Evolutionary conservation across 805 yeast genomes (phyloP).

Genomic region (Kodamaea leandrae): DNA sequence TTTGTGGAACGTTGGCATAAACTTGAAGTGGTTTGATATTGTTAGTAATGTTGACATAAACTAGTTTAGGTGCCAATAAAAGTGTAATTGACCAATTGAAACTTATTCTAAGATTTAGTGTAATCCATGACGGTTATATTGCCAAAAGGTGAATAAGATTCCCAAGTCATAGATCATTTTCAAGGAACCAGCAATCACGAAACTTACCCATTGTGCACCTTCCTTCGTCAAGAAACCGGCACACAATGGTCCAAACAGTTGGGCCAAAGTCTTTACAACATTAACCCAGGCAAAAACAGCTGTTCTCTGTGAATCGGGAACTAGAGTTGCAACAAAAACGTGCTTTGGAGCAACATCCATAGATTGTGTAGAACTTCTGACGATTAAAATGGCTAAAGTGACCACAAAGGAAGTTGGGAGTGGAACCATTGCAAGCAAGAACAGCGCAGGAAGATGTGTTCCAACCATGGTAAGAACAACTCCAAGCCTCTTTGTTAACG

Average conservation of each 20-base stretch:
- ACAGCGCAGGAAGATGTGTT: conserved; percentile 44
- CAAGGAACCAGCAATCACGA: conserved; percentile 39
- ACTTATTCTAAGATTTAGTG: conserved; percentile 1
- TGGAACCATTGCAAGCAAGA: conserved; percentile 38
- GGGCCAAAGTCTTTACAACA: conserved; percentile 42
- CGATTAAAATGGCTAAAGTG: conserved; percentile 31
- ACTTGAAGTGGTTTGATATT: not conserved
- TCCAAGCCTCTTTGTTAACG: conserved; percentile 43
- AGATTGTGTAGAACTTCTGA: conserved; percentile 40
- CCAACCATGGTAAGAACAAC: conserved; percentile 45
- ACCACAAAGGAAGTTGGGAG: conserved; percentile 31
- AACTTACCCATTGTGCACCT: conserved; percentile 41
- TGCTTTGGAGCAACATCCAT: conserved; percentile 52
- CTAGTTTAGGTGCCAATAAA: no score
- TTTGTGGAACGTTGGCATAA: conserved; percentile 23
- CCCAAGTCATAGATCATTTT: conserved; percentile 43
- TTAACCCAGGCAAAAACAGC: conserved; percentile 46
- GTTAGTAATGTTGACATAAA: not conserved
- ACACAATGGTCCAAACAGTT: conserved; percentile 41
- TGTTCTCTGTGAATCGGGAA: conserved; percentile 39
- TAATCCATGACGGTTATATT: conserved; percentile 23
- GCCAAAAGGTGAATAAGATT: conserved; percentile 27
- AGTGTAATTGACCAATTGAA: no score
- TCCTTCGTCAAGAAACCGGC: conserved; percentile 39
- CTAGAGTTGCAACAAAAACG: conserved; percentile 43